Evolutionary conservation across 768 basidiomycete species (phyloP), one percentile per base, ranked within the genome.

Genomic region (Gymnopilus dilepis): DNA sequence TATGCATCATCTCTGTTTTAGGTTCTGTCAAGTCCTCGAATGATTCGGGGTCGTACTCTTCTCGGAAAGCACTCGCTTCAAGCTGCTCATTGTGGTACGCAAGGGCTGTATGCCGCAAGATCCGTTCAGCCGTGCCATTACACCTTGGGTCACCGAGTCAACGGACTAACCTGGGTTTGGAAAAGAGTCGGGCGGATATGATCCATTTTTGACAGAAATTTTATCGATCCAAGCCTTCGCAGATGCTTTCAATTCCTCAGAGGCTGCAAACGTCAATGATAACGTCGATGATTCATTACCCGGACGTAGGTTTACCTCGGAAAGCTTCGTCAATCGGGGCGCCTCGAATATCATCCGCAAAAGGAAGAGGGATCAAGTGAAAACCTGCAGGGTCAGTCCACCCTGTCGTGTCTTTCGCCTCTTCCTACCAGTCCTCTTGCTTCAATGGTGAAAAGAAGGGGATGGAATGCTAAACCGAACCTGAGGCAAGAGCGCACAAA

Each of bases 291-390:
- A 31, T 37, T 52, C 38, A 19, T 17, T 34, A 43, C 34, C 28
- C 26, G 48, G 54, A 56, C 60, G 26, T 59, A 45, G 47, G 17
- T 63, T 74, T 74, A 87, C 94, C 90, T 80, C 83, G 81, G 65
- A 82, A 78, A 6, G 81, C 88, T 57, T 85, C 80, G 19, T 88
- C 84, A 11, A 95, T 74, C 2, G 91, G 88, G 6, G 91, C 91
- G 19, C 82, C 80, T 50, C 97, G 87, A 51, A 99, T 90, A 68
- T 99, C 97, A 70, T 99, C 97, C 4, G 92, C 91, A 72, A 92
- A 99, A 0, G 97, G 96, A n/a, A 98, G 73, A 15, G 91, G 90
- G 60, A 98, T 90, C 53, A 99, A 80, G 73, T 99, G 95, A 69
- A 99, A 91, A 5, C 97, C 97, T 1, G 92, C 87, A 33, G 97